Conservation (phyloP, 768 basidiomycete species). For the Vararia minispora region DNA sequence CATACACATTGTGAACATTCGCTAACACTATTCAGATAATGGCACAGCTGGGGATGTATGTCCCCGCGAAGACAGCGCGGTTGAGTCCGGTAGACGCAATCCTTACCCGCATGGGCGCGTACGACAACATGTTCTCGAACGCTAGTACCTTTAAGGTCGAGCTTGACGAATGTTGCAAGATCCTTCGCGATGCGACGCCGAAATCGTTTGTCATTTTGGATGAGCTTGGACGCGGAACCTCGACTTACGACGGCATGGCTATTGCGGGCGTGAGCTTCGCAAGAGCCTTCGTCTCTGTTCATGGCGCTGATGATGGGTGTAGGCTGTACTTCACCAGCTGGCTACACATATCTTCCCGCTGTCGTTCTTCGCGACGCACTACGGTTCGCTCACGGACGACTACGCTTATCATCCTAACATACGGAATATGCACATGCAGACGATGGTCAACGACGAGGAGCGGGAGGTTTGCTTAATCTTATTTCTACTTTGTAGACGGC, state of each 20-base stretch:
- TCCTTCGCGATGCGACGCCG: constrained; percentile 87
- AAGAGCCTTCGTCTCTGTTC: background rate
- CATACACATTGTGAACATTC: constrained; percentile 1
- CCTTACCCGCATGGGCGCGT: constrained; percentile 96
- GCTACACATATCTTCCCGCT: constrained; percentile 87
- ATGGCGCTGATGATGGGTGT: background rate
- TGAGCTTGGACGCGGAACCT: constrained; percentile 92
- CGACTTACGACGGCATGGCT: constrained; percentile 98
- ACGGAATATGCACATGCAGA: constrained; percentile 92
- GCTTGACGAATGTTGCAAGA: constrained; percentile 94
- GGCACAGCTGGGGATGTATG: constrained; percentile 93
- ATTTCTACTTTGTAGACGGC: background rate
- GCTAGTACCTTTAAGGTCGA: constrained; percentile 98
- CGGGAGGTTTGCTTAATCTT: constrained; percentile 46
- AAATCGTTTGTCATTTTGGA: constrained; percentile 91
- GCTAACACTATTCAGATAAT: constrained; percentile 46
- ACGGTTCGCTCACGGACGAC: constrained; percentile 91
- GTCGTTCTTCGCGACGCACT: constrained; percentile 97
- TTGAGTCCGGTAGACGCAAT: constrained; percentile 90
- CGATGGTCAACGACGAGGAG: constrained; percentile 86
- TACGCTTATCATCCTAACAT: constrained; percentile 89
- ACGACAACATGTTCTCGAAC: constrained; percentile 93
- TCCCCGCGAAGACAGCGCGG: constrained; percentile 78
- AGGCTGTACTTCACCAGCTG: constrained; percentile 90
- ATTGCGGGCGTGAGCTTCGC: constrained; percentile 65